Evolutionary conservation across 2,329 filamentous ascomycete species (phyloP).

Genomic region (Paecilomyces dactylethromorphus): DNA sequence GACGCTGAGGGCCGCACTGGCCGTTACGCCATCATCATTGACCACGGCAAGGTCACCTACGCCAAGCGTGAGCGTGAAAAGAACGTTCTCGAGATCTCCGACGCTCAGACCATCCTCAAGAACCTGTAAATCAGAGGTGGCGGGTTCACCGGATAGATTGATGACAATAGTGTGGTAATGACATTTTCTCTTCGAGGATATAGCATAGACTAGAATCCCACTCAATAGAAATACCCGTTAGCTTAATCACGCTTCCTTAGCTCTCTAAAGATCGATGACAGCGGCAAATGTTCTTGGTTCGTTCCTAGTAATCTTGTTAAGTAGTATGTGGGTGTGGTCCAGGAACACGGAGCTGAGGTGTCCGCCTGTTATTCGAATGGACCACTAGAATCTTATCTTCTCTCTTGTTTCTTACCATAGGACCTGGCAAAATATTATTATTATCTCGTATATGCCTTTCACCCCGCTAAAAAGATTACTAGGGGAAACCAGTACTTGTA

Average conservation of each 20-base stretch:
- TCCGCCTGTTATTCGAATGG: no score
- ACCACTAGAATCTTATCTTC: no score
- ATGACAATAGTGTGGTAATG: neutral
- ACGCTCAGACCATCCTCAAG: conserved; percentile 42
- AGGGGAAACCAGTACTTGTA: no score
- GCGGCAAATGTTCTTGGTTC: neutral
- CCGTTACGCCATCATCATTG: conserved; percentile 73
- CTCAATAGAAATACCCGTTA: neutral
- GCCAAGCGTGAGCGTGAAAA: conserved; percentile 62
- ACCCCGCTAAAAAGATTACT: no score
- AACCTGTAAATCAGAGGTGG: conserved; percentile 34
- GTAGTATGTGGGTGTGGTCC: no score
- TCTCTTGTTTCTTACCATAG: no score
- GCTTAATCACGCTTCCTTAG: neutral
- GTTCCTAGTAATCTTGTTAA: no score
- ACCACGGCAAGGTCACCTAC: conserved; percentile 77
- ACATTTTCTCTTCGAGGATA: neutral
- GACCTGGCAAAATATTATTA: no score
- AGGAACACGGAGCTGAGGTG: no score
- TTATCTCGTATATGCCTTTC: no score
- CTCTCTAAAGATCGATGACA: neutral
- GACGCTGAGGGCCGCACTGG: conserved; percentile 64
- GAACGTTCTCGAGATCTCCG: conserved; percentile 38
- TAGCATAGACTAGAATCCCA: neutral
- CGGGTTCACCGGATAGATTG: neutral